A percentile compares a stretch with the other conserved stretches of the same genome.
Conservation (phyloP, 164 flowering plant species). For the Santalum album region DNA sequence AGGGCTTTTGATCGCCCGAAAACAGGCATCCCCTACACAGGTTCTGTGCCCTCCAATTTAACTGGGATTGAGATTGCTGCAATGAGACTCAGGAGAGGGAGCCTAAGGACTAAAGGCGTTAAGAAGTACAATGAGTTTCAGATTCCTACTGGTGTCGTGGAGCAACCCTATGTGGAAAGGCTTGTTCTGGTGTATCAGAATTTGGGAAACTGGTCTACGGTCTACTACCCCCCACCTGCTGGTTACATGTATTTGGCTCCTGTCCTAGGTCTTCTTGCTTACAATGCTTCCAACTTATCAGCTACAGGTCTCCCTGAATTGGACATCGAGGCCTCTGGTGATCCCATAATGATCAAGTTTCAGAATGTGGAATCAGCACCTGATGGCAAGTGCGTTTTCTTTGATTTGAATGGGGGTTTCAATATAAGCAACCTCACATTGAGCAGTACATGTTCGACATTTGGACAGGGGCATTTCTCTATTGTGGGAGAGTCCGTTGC, state of each 20-base stretch:
- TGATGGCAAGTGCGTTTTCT: background rate
- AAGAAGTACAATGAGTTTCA: slow-evolving; percentile 9
- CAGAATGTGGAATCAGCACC: background rate
- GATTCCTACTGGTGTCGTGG: slow-evolving; percentile 1
- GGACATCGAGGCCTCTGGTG: background rate
- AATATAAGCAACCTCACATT: background rate
- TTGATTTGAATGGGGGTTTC: background rate
- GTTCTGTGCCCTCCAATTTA: slow-evolving; percentile 47
- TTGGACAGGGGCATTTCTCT: background rate
- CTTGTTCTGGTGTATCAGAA: slow-evolving; percentile 2
- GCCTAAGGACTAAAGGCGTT: slow-evolving; percentile 52
- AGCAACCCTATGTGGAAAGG: background rate
- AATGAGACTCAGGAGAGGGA: slow-evolving; percentile 80
- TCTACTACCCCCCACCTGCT: background rate
- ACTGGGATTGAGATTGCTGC: slow-evolving; percentile 59
- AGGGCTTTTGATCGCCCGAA: slow-evolving; percentile 52
- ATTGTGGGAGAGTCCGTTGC: background rate
- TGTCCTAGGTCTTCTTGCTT: slow-evolving; percentile 2
- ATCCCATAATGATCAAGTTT: background rate
- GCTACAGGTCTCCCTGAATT: background rate
- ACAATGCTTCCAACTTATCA: slow-evolving; percentile 1
- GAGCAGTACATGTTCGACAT: background rate
- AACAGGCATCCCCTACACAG: slow-evolving; percentile 57
- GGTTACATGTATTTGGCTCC: background rate
- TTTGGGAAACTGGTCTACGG: slow-evolving; percentile 3